Conservation (phyloP, 78 protist genomes). For the Dictyostelium citrinum region DNA sequence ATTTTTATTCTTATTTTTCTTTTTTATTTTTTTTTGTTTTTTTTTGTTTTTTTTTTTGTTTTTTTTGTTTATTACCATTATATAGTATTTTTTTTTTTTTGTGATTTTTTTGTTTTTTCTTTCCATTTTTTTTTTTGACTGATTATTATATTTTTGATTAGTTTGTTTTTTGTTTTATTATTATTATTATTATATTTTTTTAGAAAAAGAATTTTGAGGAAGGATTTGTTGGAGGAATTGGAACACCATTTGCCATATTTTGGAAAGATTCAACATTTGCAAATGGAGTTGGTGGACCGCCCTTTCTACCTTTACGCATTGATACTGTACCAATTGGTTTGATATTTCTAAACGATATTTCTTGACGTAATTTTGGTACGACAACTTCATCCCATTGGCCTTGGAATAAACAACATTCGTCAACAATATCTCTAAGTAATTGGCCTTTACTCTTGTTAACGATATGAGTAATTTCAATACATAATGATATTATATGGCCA, state of each 20-base stretch:
- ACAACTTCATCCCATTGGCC: conserved; percentile 76
- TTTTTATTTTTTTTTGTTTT: neutral
- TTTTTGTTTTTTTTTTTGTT: too few species aligned
- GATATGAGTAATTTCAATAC: conserved; percentile 71
- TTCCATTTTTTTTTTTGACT: too few species aligned
- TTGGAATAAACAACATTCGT: conserved; percentile 39
- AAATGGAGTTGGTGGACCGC: conserved; percentile 48
- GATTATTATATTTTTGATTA: neutral
- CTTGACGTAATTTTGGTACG: conserved; percentile 60
- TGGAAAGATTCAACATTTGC: conserved; percentile 21
- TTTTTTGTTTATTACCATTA: too few species aligned
- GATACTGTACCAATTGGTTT: conserved; percentile 78
- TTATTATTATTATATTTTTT: neutral
- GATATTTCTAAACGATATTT: conserved; percentile 39
- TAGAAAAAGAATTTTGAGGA: conserved; percentile 67
- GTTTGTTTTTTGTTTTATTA: neutral
- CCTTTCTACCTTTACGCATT: conserved; percentile 74
- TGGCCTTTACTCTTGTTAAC: conserved; percentile 69
- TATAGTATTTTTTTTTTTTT: too few species aligned
- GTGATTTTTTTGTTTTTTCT: neutral
- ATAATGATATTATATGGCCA: conserved; percentile 65
- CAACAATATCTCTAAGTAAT: conserved; percentile 53
- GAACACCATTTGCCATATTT: conserved; percentile 37
- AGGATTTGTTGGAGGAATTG: conserved; percentile 65
- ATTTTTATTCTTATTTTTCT: neutral